Evolutionary conservation across 1,284 basidiomycete species (phyloP).

Genomic region (Hemileccinum hortonii): DNA sequence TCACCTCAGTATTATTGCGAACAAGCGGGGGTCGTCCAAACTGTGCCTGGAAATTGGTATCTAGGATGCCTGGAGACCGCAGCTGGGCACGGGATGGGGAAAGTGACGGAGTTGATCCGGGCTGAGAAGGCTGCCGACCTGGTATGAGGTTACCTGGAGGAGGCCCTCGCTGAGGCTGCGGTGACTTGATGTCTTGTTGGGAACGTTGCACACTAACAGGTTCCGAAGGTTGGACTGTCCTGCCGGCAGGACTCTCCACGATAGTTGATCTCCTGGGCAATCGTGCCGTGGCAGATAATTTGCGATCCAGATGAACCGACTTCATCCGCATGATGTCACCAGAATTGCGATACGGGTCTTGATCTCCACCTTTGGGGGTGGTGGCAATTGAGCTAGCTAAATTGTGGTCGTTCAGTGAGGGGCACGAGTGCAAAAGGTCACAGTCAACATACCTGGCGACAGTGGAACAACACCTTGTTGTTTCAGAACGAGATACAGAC

Average conservation of each 20-base stretch:
- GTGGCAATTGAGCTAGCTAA: slow-evolving; percentile 39
- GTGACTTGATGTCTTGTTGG: slow-evolving; percentile 32
- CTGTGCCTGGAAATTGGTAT: slow-evolving; percentile 43
- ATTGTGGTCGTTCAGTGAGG: slow-evolving; percentile 15
- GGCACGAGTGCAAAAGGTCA: neutral
- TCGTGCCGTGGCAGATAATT: slow-evolving; percentile 88
- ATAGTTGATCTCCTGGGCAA: slow-evolving; percentile 94
- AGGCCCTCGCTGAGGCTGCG: slow-evolving; percentile 37
- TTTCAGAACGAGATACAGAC: slow-evolving; percentile 88
- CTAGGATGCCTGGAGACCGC: slow-evolving; percentile 39
- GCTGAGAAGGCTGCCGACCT: slow-evolving; percentile 34
- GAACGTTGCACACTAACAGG: slow-evolving; percentile 41
- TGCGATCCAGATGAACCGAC: slow-evolving; percentile 89
- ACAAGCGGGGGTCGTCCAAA: slow-evolving; percentile 69
- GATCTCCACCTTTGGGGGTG: slow-evolving; percentile 39
- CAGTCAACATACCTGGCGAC: slow-evolving; percentile 59
- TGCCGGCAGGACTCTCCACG: slow-evolving; percentile 92
- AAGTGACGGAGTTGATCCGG: slow-evolving; percentile 34
- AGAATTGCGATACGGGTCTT: slow-evolving; percentile 80
- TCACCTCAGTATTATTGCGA: slow-evolving; percentile 83
- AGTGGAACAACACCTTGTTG: slow-evolving; percentile 88
- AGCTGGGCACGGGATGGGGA: slow-evolving; percentile 39
- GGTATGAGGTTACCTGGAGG: slow-evolving; percentile 34
- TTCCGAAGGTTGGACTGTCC: slow-evolving; percentile 72
- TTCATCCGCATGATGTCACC: slow-evolving; percentile 94